phyloP scores from a whole-genome alignment of 208 protist species.

The Tetramitus jugosus region DNA sequence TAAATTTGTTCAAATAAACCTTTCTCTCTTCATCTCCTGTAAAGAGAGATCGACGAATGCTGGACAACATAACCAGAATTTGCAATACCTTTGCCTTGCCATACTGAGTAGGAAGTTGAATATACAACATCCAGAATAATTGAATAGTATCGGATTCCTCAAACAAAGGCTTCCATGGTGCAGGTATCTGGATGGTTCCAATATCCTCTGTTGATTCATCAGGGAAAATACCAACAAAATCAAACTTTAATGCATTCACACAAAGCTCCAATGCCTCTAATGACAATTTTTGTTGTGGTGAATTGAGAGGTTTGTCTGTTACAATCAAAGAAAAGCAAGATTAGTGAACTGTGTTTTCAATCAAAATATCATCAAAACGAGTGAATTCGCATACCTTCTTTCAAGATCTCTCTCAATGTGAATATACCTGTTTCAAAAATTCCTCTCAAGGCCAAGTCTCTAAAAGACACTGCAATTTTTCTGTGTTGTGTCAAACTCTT shows the following conservation, averaged over 20 bases:
- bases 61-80: slow-evolving; percentile 54
- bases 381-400: background rate
- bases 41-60: slow-evolving; percentile 53
- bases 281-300: background rate
- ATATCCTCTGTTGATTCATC: slow-evolving; percentile 52
- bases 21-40: slow-evolving; percentile 42
- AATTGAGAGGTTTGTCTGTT: background rate
- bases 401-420: slow-evolving; percentile 29
- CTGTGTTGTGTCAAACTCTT: slow-evolving; percentile 44
- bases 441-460: slow-evolving; percentile 39
- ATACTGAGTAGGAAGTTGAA: slow-evolving; percentile 16
- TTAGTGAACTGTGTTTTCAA: no score
- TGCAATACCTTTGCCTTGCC: slow-evolving; percentile 34
- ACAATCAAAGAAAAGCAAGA: slow-evolving; percentile 1
- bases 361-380: no score
- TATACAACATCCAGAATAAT: slow-evolving; percentile 55
- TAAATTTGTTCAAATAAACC: slow-evolving; percentile 39
- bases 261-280: slow-evolving; percentile 43
- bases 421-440: slow-evolving; percentile 38
- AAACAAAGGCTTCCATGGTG: slow-evolving; percentile 47
- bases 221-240: slow-evolving; percentile 53
- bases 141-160: slow-evolving; percentile 46
- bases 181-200: slow-evolving; percentile 52
- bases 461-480: slow-evolving; percentile 51
- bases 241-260: slow-evolving; percentile 49